Base-by-base conservation (phyloP, 768 basidiomycete genomes). In the Collybiopsis confluens region DNA sequence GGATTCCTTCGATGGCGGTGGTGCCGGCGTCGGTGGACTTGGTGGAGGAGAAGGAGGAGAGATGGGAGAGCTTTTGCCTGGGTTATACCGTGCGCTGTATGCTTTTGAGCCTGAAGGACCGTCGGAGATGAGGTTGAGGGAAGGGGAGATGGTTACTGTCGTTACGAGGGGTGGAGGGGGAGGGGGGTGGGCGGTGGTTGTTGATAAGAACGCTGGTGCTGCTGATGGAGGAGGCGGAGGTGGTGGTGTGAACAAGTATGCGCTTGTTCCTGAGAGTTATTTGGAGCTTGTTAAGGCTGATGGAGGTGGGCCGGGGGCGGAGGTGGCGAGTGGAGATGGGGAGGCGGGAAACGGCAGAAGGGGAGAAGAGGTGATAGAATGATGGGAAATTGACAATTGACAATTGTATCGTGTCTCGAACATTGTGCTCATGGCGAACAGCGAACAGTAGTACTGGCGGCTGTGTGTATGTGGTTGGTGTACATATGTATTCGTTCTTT, bases 221-320 rank as follows among this genome's bases (percentile, higher is more conserved):
- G 26, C 13, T 18, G 45, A 6, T 27, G 45, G 33, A 46, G 9
- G 10, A 30, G 45, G 28, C 21, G 45, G 27, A 10, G 10, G 4
- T 6, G 76, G 66, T 41, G 66, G 62, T 11, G 28, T 21, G 11
- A 37, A 38, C 21, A 50, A 50, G 26, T 86, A 89, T 68, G 88
- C 86, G 6, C 76, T 91, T 28, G 89, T 91, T 6, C 89, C 89
- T 0, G 89, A 90, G 68, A 83, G 86, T 55, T 90, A 91, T 70
- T 62, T 91, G 59, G 86, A 87, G 64, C 66, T 73, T 15, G 72
- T 84, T 16, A 73, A 71, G 61, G 60, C 80, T 56, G 78, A 79
- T 61, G 66, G 64, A 60, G 69, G 64, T 51, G 65, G 64, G 6
- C 69, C 67, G 21, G 66, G 59, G 60, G 53, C 21, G 45, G 30